A percentile compares a stretch with the other conserved stretches of the same genome.
These are phyloP conservation scores for Leccinum incarnatum DNA, from an alignment of 768 basidiomycete genomes.

Conservation along the genomic window DNA sequence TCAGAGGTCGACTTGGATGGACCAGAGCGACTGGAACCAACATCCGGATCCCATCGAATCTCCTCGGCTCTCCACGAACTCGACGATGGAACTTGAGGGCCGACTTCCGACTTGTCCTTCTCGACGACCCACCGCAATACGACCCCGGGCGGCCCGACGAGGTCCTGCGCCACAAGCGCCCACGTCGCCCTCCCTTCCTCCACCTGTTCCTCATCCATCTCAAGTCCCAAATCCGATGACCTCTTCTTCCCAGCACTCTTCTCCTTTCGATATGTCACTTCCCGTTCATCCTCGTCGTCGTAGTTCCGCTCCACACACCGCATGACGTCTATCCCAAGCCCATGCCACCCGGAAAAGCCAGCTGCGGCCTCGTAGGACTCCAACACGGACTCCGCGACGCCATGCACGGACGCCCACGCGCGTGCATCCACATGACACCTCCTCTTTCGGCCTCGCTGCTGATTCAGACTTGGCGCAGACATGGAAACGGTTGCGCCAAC, in stretches of 20 bases:
- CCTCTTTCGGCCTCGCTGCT: background rate
- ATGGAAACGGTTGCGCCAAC: background rate
- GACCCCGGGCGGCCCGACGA: constrained; percentile 23
- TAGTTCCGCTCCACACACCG: background rate
- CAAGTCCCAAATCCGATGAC: constrained; percentile 5
- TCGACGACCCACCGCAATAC: constrained; percentile 4
- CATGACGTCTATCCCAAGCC: constrained; percentile 17
- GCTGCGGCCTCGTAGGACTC: constrained; percentile 27
- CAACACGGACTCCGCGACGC: constrained; percentile 15
- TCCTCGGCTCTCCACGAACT: background rate
- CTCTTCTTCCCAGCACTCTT: background rate
- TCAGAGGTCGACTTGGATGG: background rate
- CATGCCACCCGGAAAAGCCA: constrained; percentile 30
- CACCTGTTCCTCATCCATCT: constrained; percentile 21
- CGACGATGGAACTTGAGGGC: background rate
- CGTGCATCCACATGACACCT: background rate
- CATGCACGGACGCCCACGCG: constrained; percentile 2
- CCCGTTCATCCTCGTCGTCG: background rate
- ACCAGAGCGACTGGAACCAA: background rate
- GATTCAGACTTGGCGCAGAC: background rate
- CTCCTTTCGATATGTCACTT: background rate
- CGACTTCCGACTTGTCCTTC: background rate
- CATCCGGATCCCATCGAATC: constrained; percentile 18
- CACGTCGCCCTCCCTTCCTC: constrained; percentile 24
- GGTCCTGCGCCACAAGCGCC: constrained; percentile 16